phyloP scores from a whole-genome alignment of 768 basidiomycete genomes.

The Lactarius vividus region DNA sequence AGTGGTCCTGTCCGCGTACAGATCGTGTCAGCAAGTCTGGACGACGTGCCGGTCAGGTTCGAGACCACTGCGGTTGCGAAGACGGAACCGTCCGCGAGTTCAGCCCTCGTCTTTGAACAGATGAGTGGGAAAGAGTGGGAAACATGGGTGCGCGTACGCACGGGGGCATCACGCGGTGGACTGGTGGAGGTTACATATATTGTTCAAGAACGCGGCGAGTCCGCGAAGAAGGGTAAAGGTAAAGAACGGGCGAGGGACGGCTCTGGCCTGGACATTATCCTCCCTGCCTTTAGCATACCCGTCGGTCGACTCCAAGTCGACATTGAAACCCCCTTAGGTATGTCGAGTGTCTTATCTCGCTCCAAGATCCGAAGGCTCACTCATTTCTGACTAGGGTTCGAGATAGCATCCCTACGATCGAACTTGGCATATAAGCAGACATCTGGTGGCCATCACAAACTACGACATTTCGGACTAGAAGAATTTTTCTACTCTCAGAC shows the following conservation, averaged over 20 bases:
- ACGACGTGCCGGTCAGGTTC: slow-evolving; percentile 61
- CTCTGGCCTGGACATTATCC: slow-evolving; percentile 43
- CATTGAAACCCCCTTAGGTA: slow-evolving; percentile 54
- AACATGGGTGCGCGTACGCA: slow-evolving; percentile 61
- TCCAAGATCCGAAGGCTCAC: neutral
- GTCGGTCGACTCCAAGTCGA: slow-evolving; percentile 64
- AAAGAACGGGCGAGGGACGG: slow-evolving; percentile 34
- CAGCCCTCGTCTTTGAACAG: slow-evolving; percentile 48
- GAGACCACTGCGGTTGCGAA: slow-evolving; percentile 48
- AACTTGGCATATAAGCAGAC: slow-evolving; percentile 56
- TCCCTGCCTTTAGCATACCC: slow-evolving; percentile 74
- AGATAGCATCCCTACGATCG: slow-evolving; percentile 45
- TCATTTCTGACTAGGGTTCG: slow-evolving; percentile 38
- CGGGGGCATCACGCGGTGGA: slow-evolving; percentile 51
- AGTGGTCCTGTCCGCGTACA: slow-evolving; percentile 45
- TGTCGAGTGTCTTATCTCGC: slow-evolving; percentile 26
- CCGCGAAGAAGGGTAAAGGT: slow-evolving; percentile 35
- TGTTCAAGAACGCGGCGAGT: slow-evolving; percentile 39
- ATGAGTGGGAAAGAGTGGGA: slow-evolving; percentile 58
- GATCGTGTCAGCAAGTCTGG: slow-evolving; percentile 57
- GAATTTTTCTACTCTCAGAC: slow-evolving; percentile 58
- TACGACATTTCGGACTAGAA: slow-evolving; percentile 56
- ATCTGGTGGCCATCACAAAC: slow-evolving; percentile 39
- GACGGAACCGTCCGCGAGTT: slow-evolving; percentile 35
- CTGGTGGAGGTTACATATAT: slow-evolving; percentile 64